Evolutionary conservation across 2,329 filamentous ascomycete genomes (phyloP).

Genomic region (Didymosphaeria variabile): DNA sequence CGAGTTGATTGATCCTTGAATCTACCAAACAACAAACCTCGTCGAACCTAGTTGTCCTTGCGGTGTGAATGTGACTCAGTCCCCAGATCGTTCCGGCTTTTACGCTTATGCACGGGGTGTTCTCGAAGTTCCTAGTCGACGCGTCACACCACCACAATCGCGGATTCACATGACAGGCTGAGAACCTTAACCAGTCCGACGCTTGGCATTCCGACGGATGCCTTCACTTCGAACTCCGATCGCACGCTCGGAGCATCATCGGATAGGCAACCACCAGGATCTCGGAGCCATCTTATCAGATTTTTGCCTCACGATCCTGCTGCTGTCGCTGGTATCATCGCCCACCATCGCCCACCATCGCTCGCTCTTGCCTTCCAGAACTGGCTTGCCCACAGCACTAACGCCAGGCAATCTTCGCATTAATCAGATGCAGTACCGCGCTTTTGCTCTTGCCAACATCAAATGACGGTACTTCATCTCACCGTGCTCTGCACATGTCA

Average conservation of each 20-base stretch:
- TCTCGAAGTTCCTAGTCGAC: background rate
- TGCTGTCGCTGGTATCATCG: too few relatives aligned
- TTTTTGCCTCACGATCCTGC: background rate
- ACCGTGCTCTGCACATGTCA: background rate
- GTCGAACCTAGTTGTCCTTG: background rate
- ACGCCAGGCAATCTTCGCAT: background rate
- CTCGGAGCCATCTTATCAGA: slow-evolving; percentile 6
- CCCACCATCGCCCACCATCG: too few relatives aligned
- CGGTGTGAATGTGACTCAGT: background rate
- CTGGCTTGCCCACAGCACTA: too few relatives aligned
- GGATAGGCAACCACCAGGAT: background rate
- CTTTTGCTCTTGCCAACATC: too few relatives aligned
- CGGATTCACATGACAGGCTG: background rate
- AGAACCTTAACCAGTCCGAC: background rate
- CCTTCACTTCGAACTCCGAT: background rate
- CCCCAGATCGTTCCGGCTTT: too few relatives aligned
- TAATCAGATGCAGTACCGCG: too few relatives aligned
- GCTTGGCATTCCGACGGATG: background rate
- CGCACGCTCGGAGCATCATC: background rate
- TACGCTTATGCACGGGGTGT: background rate
- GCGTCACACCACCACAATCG: background rate
- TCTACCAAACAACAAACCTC: background rate
- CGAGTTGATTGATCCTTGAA: background rate
- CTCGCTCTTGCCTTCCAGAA: too few relatives aligned
- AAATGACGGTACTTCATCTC: background rate